Evolutionary conservation across 2,329 filamentous ascomycete species (phyloP).

Genomic region (Dactylellina leptospora): DNA sequence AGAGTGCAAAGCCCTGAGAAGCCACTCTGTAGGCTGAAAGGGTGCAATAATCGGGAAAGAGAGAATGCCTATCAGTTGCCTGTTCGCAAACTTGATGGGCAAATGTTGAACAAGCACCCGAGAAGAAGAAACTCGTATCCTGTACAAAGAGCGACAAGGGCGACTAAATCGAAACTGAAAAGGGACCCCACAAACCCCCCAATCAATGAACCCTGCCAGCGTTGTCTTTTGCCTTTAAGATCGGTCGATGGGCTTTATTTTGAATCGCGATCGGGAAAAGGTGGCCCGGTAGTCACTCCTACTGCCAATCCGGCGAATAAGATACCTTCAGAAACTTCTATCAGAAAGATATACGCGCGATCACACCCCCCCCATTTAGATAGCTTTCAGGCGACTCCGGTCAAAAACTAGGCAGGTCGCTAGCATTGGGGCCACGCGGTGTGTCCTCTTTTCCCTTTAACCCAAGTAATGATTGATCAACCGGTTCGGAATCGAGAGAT

Average conservation of each 20-base stretch:
- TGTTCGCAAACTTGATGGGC: constrained; percentile 46
- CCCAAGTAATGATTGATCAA: constrained; percentile 32
- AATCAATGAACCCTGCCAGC: constrained; percentile 7
- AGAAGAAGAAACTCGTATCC: background rate
- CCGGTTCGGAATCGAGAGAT: constrained; percentile 33
- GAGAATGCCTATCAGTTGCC: constrained; percentile 51
- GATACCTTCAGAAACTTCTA: background rate
- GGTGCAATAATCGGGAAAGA: constrained; percentile 54
- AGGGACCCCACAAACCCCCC: constrained; percentile 12
- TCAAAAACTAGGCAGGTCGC: constrained; percentile 49
- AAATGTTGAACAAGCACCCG: constrained; percentile 11
- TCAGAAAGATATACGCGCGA: constrained; percentile 33
- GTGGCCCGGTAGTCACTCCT: constrained; percentile 6
- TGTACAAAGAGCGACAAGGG: background rate
- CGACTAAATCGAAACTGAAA: background rate
- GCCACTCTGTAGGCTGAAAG: constrained; percentile 35
- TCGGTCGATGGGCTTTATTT: constrained; percentile 35
- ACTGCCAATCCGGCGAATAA: constrained; percentile 4
- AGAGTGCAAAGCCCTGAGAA: constrained; percentile 23
- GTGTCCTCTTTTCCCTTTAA: constrained; percentile 1
- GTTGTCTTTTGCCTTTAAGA: constrained; percentile 34
- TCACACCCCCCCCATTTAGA: constrained; percentile 27
- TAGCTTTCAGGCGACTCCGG: background rate
- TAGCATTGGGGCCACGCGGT: constrained; percentile 11
- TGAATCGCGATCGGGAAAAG: constrained; percentile 38